phyloP scores from a whole-genome alignment of 805 yeast species.

The Maudiozyma saulgeensis region DNA sequence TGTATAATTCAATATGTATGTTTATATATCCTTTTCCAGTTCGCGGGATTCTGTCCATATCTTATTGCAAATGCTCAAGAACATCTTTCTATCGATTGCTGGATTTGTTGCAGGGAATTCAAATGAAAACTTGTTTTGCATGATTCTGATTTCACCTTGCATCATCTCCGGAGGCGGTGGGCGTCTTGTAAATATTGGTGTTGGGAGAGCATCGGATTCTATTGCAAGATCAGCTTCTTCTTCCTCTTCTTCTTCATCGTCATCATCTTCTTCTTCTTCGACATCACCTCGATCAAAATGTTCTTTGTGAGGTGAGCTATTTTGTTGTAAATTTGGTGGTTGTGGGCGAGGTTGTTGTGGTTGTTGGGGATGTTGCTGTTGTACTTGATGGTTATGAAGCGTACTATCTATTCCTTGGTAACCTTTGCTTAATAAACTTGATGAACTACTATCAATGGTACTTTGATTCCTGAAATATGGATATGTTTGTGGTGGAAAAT shows the following conservation, averaged over 20 bases:
- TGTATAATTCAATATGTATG: not conserved
- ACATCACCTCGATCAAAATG: not conserved
- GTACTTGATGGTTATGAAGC: not conserved
- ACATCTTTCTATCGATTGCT: conserved; percentile 24
- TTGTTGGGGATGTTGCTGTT: not conserved
- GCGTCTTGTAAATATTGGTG: conserved; percentile 9
- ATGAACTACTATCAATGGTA: not conserved
- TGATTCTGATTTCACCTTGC: conserved; percentile 21
- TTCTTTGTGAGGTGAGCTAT: not conserved
- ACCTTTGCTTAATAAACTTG: not conserved
- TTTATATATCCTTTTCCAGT: not conserved
- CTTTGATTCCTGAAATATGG: not conserved
- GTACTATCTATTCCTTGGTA: not conserved
- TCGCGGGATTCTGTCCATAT: conserved; percentile 25
- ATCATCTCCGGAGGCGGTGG: not conserved
- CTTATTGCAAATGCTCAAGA: conserved; percentile 26
- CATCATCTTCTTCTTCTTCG: not conserved
- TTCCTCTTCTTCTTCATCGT: conserved; percentile 5
- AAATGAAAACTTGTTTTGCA: conserved; percentile 21
- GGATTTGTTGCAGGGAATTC: conserved; percentile 14
- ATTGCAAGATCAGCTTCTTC: conserved; percentile 22
- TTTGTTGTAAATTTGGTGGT: not conserved
- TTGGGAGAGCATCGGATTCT: conserved; percentile 18
- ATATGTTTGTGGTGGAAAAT: not conserved
- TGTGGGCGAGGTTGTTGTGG: not conserved